A percentile compares a stretch with the other conserved stretches of the same genome.
Evolutionary conservation across 176 grass and related monocot genomes (phyloP).

Genomic region (Triticum urartu): DNA sequence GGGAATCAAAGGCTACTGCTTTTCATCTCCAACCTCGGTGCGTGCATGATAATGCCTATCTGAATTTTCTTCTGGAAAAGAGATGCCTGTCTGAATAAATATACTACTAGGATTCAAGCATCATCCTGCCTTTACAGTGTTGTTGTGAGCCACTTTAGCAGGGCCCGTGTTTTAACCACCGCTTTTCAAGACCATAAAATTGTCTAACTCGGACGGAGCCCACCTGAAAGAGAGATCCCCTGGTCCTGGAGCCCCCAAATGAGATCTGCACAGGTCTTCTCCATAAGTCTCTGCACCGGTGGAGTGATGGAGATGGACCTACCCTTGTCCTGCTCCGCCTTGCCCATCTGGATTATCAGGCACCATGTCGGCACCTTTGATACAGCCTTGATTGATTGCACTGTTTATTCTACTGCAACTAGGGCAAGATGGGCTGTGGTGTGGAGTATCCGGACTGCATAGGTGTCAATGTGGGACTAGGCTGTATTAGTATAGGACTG

Average conservation of each 20-base stretch:
- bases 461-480: slow-evolving; percentile 15
- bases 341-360: slow-evolving; percentile 29
- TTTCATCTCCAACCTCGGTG: slow-evolving; percentile 29
- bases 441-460: slow-evolving; percentile 4
- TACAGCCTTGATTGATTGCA: slow-evolving; percentile 20
- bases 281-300: slow-evolving; percentile 24
- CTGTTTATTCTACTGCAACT: slow-evolving; percentile 26
- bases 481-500: slow-evolving; percentile 5
- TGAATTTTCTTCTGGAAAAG: slow-evolving; percentile 18
- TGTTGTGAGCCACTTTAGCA: slow-evolving; percentile 30
- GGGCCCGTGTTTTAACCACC: neutral
- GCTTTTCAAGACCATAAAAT: slow-evolving; percentile 22
- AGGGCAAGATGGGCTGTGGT: neutral
- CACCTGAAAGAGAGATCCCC: slow-evolving; percentile 2
- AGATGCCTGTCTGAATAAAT: slow-evolving; percentile 17
- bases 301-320: slow-evolving; percentile 25
- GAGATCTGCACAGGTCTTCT: slow-evolving; percentile 13
- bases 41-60: slow-evolving; percentile 29
- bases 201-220: slow-evolving; percentile 16
- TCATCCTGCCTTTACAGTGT: slow-evolving; percentile 19
- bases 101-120: neutral
- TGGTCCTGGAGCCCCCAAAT: neutral
- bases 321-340: slow-evolving; percentile 29
- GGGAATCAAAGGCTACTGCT: neutral
- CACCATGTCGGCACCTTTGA: slow-evolving; percentile 25